phyloP scores from a whole-genome alignment of 371 early-diverging fungal genomes.

The Capniomyces stellatus region DNA sequence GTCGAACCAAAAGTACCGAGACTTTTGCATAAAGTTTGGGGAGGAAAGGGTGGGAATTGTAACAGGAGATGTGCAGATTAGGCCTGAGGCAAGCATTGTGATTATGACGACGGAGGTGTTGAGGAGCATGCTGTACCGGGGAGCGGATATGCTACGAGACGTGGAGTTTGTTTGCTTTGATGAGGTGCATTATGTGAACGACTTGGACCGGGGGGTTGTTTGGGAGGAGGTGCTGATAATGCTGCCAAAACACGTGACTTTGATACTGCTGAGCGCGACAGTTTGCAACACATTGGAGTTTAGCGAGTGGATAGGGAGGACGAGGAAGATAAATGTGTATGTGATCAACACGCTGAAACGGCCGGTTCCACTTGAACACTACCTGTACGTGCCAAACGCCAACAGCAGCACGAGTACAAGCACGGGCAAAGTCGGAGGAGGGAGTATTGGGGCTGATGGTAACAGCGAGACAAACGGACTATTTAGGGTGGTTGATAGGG shows the following conservation, averaged over 20 bases:
- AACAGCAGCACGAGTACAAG: not conserved
- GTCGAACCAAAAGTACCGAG: conserved; percentile 97
- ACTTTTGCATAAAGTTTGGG: conserved; percentile 81
- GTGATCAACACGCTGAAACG: conserved; percentile 94
- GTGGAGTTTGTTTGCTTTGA: conserved; percentile 99
- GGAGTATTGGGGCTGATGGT: not conserved
- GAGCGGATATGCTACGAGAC: conserved; percentile 90
- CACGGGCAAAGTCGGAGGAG: too few species aligned
- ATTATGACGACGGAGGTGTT: conserved; percentile 99
- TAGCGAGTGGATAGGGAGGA: conserved; percentile 98
- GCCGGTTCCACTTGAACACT: conserved; percentile 96
- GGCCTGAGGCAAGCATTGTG: conserved; percentile 86
- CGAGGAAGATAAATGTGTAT: conserved; percentile 90
- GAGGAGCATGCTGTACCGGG: conserved; percentile 94
- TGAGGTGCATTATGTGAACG: conserved; percentile 99
- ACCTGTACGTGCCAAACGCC: conserved; percentile 49
- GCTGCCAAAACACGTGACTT: conserved; percentile 84
- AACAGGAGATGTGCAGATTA: conserved; percentile 98
- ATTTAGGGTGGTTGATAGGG: conserved; percentile 70
- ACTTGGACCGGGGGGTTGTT: conserved; percentile 96
- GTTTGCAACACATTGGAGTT: conserved; percentile 98
- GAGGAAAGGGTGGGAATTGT: conserved; percentile 90
- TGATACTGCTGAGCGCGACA: conserved; percentile 95
- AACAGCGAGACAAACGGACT: conserved; percentile 34
- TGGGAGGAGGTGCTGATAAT: conserved; percentile 99